Conservation (phyloP, 768 basidiomycete species). For the Suillus clintonianus region DNA sequence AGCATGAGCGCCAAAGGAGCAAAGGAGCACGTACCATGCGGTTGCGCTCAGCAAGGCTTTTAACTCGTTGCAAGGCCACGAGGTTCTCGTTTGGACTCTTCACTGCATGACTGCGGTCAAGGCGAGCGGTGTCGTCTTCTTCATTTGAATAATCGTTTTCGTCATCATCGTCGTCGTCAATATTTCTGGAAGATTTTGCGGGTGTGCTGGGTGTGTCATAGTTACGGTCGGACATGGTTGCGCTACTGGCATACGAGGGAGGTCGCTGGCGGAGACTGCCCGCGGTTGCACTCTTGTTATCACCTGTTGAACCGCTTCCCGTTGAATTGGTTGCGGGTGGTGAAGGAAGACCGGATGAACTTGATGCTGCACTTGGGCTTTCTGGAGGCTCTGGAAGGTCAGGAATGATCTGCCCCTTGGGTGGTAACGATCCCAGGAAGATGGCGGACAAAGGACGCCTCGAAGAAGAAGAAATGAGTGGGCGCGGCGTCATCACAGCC, state of each 20-base stretch:
- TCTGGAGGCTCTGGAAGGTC: constrained; percentile 69
- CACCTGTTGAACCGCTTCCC: constrained; percentile 75
- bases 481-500: constrained; percentile 52
- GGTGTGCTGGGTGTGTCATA: constrained; percentile 35
- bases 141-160: constrained; percentile 52
- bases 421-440: constrained; percentile 50
- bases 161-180: constrained; percentile 48
- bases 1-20: constrained; percentile 19
- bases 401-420: constrained; percentile 47
- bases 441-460: constrained; percentile 64
- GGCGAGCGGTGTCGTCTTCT: constrained; percentile 66
- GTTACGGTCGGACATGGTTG: constrained; percentile 43
- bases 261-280: constrained; percentile 42
- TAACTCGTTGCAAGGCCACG: constrained; percentile 65
- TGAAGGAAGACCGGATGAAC: constrained; percentile 71
- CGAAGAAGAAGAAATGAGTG: constrained; percentile 39
- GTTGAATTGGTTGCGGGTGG: constrained; percentile 87
- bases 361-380: constrained; percentile 55
- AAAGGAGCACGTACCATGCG: constrained; percentile 55
- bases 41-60: constrained; percentile 71
- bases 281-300: constrained; percentile 46
- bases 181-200: constrained; percentile 30
- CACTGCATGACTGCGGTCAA: constrained; percentile 38
- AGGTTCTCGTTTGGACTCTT: constrained; percentile 53
- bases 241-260: constrained; percentile 23